Conservation (phyloP, 1,284 basidiomycete genomes). For the Tetrapyrgos nigripes region DNA sequence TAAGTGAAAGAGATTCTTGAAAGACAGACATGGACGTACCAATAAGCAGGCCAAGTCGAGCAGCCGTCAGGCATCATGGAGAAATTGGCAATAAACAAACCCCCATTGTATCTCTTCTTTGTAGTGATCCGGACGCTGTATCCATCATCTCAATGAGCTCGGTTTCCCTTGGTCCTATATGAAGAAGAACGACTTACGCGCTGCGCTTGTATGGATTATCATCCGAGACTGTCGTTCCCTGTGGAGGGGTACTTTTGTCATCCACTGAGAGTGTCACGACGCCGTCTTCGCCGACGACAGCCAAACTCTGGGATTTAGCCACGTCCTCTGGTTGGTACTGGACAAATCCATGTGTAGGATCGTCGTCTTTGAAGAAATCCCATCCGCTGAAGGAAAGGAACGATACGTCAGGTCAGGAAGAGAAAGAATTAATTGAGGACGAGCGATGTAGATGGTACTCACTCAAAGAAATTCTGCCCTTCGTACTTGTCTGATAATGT, state of each 20-base stretch:
- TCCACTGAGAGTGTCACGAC: conserved; percentile 14
- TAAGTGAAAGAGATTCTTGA: background rate
- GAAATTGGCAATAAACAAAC: conserved; percentile 22
- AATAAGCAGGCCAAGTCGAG: conserved; percentile 17
- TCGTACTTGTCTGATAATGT: conserved; percentile 16
- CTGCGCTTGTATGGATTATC: conserved; percentile 9
- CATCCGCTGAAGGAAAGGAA: conserved; percentile 6
- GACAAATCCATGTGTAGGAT: conserved; percentile 20
- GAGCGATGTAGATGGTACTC: no score
- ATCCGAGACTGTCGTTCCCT: background rate
- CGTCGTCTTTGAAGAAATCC: conserved; percentile 10
- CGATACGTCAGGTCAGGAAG: background rate
- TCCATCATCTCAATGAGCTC: background rate
- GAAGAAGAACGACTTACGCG: conserved; percentile 9
- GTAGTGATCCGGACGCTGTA: conserved; percentile 19
- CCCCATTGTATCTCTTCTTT: conserved; percentile 18
- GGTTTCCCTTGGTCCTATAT: no score
- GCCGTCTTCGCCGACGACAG: conserved; percentile 3
- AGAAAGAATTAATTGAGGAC: background rate
- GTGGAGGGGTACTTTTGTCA: conserved; percentile 4
- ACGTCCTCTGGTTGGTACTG: conserved; percentile 12
- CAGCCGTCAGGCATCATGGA: conserved; percentile 17
- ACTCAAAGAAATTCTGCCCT: conserved; percentile 17
- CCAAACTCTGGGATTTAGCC: conserved; percentile 13
- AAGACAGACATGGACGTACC: background rate